Evolutionary conservation across 257 asterid genomes (phyloP).

Genomic region (Capsicum chinense): DNA sequence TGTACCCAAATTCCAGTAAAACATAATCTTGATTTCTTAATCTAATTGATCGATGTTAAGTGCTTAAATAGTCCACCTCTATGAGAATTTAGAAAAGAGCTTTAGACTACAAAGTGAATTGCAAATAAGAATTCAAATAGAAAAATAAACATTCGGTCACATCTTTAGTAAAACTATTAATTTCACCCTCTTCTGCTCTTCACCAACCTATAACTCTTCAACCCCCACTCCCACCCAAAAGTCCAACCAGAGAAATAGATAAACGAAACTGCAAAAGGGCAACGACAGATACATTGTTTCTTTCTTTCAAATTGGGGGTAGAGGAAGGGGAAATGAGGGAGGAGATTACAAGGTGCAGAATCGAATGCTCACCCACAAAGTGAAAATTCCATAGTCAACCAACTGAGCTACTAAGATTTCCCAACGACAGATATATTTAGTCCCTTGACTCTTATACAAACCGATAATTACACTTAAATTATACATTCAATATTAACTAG

Average conservation of each 20-base stretch:
- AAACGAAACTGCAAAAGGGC: background rate
- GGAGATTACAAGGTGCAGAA: no score
- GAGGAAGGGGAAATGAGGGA: no score
- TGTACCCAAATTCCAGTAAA: background rate
- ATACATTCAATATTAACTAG: background rate
- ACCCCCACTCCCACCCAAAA: background rate
- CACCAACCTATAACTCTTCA: background rate
- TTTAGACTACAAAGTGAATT: background rate
- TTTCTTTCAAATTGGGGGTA: no score
- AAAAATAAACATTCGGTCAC: slow-evolving; percentile 15
- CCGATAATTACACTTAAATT: background rate
- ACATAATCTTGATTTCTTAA: background rate
- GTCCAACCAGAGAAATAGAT: background rate
- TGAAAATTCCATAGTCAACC: no score
- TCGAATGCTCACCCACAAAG: no score
- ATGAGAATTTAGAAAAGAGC: background rate
- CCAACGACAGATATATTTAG: background rate
- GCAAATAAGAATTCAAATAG: background rate
- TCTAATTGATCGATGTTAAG: background rate
- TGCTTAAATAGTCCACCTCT: background rate
- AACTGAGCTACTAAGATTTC: no score
- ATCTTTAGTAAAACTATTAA: background rate
- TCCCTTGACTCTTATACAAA: background rate
- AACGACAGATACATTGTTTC: background rate
- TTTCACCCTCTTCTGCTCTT: slow-evolving; percentile 2